These are phyloP conservation scores for Aspergillus costaricaensis DNA, from an alignment of 2,329 filamentous ascomycete genomes.

Conservation along the genomic window DNA sequence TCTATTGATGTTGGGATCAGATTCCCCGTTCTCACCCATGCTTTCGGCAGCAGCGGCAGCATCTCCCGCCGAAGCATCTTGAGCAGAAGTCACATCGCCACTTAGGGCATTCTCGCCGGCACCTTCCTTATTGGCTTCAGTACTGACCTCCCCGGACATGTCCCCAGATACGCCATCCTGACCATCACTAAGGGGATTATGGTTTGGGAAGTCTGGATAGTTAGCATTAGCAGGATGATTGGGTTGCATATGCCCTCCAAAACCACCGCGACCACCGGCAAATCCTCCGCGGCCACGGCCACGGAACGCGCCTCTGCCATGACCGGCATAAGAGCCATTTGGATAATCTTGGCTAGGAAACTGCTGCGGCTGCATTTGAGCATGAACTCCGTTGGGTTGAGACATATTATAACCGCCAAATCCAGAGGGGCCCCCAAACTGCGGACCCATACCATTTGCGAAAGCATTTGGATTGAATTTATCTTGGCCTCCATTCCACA, in stretches of 20 bases:
- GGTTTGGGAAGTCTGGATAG: slow-evolving; percentile 33
- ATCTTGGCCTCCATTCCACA: slow-evolving; percentile 84
- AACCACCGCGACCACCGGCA: slow-evolving; percentile 46
- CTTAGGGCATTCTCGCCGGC: slow-evolving; percentile 39
- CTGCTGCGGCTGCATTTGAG: slow-evolving; percentile 56
- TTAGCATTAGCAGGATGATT: slow-evolving; percentile 39
- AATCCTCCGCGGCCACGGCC: slow-evolving; percentile 65
- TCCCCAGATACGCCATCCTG: slow-evolving; percentile 21
- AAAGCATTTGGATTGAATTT: slow-evolving; percentile 85
- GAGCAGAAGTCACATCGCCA: slow-evolving; percentile 34
- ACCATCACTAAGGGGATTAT: slow-evolving; percentile 30
- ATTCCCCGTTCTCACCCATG: slow-evolving; percentile 17
- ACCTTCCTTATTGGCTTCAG: slow-evolving; percentile 28
- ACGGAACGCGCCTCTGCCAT: slow-evolving; percentile 60
- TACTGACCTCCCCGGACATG: slow-evolving; percentile 14
- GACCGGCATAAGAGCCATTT: slow-evolving; percentile 78
- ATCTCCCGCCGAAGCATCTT: slow-evolving; percentile 25
- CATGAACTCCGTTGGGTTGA: slow-evolving; percentile 80
- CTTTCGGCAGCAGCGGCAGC: slow-evolving; percentile 13
- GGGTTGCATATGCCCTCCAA: slow-evolving; percentile 38
- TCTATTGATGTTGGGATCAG: slow-evolving; percentile 10
- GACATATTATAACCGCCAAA: slow-evolving; percentile 70
- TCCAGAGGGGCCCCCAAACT: slow-evolving; percentile 77
- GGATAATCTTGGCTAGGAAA: slow-evolving; percentile 65
- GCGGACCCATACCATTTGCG: slow-evolving; percentile 74